phyloP scores from a whole-genome alignment of 805 yeast genomes.

The Blastobotrys terrestris region DNA sequence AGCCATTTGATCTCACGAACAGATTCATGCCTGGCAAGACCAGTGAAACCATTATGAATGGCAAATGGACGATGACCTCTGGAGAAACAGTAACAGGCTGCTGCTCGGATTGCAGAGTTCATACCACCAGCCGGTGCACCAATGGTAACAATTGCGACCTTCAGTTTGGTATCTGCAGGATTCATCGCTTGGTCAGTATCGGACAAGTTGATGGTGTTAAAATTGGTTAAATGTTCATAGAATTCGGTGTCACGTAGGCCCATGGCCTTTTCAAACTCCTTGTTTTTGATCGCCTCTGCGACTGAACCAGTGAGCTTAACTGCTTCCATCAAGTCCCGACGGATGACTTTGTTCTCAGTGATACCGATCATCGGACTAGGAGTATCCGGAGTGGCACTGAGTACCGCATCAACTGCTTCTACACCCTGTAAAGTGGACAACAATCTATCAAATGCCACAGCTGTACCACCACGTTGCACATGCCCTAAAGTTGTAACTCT shows the following conservation, averaged over 20 bases:
- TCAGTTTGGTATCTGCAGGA: constrained; percentile 57
- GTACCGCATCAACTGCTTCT: constrained; percentile 90
- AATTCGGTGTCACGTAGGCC: constrained; percentile 82
- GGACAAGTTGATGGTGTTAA: constrained; percentile 58
- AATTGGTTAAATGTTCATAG: constrained; percentile 70
- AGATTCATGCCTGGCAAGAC: constrained; percentile 84
- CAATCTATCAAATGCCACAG: constrained; percentile 89
- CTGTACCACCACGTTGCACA: constrained; percentile 98
- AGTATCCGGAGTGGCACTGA: constrained; percentile 79
- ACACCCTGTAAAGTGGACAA: constrained; percentile 96
- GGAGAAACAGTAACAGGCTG: constrained; percentile 80
- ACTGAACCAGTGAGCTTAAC: constrained; percentile 83
- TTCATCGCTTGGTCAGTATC: constrained; percentile 56
- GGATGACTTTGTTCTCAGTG: constrained; percentile 76
- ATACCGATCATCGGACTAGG: constrained; percentile 95
- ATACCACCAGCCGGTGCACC: constrained; percentile 98
- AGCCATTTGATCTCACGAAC: constrained; percentile 72
- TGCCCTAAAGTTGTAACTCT: constrained; percentile 94
- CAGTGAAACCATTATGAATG: constrained; percentile 88
- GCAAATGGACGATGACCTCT: constrained; percentile 89
- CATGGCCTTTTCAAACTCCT: constrained; percentile 85
- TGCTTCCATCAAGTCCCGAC: constrained; percentile 84
- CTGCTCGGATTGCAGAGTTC: constrained; percentile 89
- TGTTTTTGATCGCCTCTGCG: constrained; percentile 73
- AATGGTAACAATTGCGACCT: constrained; percentile 79